phyloP scores from a whole-genome alignment of 306 rosid genomes.

The Morella rubra region DNA sequence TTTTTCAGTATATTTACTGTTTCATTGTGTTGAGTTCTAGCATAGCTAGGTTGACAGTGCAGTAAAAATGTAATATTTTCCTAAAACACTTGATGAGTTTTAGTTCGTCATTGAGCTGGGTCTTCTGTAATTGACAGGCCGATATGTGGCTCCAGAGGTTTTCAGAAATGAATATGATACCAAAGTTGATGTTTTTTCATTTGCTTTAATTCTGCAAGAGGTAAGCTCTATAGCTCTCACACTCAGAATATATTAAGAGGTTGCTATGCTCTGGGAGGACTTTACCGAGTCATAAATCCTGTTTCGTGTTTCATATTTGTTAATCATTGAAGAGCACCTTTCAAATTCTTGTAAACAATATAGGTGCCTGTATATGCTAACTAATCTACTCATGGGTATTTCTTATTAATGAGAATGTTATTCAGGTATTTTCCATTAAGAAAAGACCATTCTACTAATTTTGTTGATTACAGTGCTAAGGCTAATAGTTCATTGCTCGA shows the following conservation, averaged over 20 bases:
- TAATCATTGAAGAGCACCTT: neutral
- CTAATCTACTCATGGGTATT: neutral
- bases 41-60: neutral
- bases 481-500: too few species aligned
- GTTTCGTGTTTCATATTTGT: neutral
- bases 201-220: constrained; percentile 56
- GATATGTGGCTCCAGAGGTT: constrained; percentile 64
- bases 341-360: neutral
- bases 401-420: neutral
- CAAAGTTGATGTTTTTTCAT: constrained; percentile 55
- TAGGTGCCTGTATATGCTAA: neutral
- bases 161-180: constrained; percentile 50
- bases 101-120: constrained; percentile 11
- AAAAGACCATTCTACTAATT: too few species aligned
- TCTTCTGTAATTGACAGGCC: constrained; percentile 34
- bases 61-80: too few species aligned
- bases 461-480: too few species aligned
- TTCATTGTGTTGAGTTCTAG: neutral
- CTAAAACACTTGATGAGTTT: too few species aligned
- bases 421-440: too few species aligned
- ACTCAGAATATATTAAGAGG: constrained; percentile 11
- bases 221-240: constrained; percentile 36
- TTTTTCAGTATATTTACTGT: constrained; percentile 5
- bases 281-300: neutral
- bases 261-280: neutral